Conservation (phyloP, 1,284 basidiomycete genomes). For the Fomitopsis pinicola region DNA sequence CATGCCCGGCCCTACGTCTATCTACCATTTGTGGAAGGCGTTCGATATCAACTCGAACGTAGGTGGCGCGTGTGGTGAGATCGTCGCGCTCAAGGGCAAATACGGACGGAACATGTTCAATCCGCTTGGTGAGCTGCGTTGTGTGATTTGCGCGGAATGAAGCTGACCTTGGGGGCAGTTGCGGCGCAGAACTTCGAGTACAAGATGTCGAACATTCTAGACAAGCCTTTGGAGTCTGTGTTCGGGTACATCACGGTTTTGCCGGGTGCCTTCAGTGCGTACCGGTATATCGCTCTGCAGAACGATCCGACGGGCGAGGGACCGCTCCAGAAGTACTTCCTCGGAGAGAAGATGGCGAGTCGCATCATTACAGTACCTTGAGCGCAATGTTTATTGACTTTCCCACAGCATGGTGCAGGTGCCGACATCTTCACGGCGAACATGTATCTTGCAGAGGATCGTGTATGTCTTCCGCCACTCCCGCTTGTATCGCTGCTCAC, state of each 20-base stretch:
- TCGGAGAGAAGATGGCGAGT: slow-evolving; percentile 82
- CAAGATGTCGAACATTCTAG: slow-evolving; percentile 93
- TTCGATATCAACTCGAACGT: slow-evolving; percentile 96
- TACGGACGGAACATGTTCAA: slow-evolving; percentile 76
- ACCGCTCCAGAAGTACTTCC: slow-evolving; percentile 91
- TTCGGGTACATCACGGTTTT: slow-evolving; percentile 94
- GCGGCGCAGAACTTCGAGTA: slow-evolving; percentile 96
- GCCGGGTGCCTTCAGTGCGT: slow-evolving; percentile 92
- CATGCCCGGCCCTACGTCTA: slow-evolving; percentile 82
- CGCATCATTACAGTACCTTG: neutral
- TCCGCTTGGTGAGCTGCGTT: slow-evolving; percentile 58
- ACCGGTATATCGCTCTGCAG: slow-evolving; percentile 87
- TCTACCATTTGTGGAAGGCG: slow-evolving; percentile 96
- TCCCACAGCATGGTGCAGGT: slow-evolving; percentile 66
- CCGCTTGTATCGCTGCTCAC: neutral
- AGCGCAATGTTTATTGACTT: neutral
- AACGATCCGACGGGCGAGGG: slow-evolving; percentile 83
- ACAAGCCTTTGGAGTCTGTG: slow-evolving; percentile 83
- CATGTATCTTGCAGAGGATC: slow-evolving; percentile 93
- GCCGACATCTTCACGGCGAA: slow-evolving; percentile 92
- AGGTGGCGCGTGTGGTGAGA: slow-evolving; percentile 96
- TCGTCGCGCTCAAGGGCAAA: slow-evolving; percentile 88
- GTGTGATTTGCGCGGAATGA: slow-evolving; percentile 4
- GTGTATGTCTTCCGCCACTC: slow-evolving; percentile 38
- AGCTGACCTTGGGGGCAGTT: slow-evolving; percentile 32